Conservation (phyloP, 768 basidiomycete species). For the Mycena galopus region DNA sequence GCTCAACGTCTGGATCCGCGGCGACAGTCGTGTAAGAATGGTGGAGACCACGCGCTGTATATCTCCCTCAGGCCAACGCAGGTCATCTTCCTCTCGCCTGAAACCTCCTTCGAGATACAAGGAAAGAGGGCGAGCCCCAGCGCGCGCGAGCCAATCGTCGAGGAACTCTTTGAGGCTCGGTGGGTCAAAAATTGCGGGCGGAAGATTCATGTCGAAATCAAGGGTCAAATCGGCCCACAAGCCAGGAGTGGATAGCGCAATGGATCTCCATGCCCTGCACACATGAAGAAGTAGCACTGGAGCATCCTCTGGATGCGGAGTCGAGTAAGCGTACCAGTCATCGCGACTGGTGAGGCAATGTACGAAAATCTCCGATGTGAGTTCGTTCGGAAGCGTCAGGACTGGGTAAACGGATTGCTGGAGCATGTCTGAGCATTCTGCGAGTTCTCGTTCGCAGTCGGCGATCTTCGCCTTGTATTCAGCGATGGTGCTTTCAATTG, state of each 20-base stretch:
- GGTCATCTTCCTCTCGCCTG: background rate
- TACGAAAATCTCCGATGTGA: slow-evolving; percentile 17
- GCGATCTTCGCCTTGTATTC: background rate
- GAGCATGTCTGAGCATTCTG: background rate
- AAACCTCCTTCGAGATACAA: background rate
- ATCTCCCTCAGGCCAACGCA: too few species aligned
- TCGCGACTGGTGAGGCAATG: background rate
- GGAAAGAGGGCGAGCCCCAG: background rate
- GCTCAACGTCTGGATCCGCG: background rate
- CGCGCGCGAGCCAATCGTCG: background rate
- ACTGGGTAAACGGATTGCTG: slow-evolving; percentile 1
- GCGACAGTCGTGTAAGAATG: background rate
- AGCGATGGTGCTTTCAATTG: too few species aligned
- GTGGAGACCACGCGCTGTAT: background rate
- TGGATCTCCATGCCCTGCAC: slow-evolving; percentile 12
- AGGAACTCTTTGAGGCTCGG: background rate
- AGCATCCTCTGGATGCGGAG: background rate
- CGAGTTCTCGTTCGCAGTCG: background rate
- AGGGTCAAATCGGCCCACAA: background rate
- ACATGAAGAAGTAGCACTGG: slow-evolving; percentile 10
- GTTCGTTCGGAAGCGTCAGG: slow-evolving; percentile 16
- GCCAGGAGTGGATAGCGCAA: slow-evolving; percentile 2
- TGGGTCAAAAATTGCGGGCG: background rate
- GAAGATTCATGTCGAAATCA: background rate
- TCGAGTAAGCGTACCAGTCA: too few species aligned